Conservation (phyloP, 2,329 filamentous ascomycete species). For the Colletotrichum simmondsii region DNA sequence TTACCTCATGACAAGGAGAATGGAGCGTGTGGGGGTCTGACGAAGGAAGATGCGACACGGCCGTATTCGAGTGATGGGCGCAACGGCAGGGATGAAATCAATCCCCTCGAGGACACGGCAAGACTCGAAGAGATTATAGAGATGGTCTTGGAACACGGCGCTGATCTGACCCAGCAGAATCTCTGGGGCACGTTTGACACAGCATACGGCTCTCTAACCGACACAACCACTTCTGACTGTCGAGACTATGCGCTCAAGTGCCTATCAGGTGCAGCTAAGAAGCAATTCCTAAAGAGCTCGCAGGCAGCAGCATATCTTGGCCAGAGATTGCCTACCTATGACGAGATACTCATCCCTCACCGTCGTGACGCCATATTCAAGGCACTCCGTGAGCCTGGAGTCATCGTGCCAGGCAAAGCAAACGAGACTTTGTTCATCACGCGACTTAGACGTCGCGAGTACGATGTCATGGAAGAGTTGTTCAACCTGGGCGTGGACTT, state of each 20-base stretch:
- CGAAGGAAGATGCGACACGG: not conserved
- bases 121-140: slow-evolving; percentile 40
- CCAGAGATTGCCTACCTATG: not conserved
- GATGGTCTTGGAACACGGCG: slow-evolving; percentile 35
- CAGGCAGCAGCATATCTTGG: not conserved
- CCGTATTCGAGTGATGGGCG: not conserved
- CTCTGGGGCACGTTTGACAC: not conserved
- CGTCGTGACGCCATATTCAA: not conserved
- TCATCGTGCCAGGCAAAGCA: not conserved
- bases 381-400: slow-evolving; percentile 29
- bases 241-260: not conserved
- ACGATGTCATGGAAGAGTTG: slow-evolving; percentile 37
- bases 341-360: not conserved
- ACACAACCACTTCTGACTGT: not conserved
- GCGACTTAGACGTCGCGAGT: slow-evolving; percentile 35
- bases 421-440: not conserved
- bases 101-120: slow-evolving; percentile 1
- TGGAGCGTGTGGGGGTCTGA: not conserved
- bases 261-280: not conserved
- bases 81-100: not conserved
- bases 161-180: slow-evolving; percentile 12
- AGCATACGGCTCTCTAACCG: not conserved
- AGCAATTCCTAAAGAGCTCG: not conserved
- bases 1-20: not conserved
- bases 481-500: slow-evolving; percentile 29